Evolutionary conservation across 345 rosid genomes (phyloP).

Genomic region (Gossypium anomalum): DNA sequence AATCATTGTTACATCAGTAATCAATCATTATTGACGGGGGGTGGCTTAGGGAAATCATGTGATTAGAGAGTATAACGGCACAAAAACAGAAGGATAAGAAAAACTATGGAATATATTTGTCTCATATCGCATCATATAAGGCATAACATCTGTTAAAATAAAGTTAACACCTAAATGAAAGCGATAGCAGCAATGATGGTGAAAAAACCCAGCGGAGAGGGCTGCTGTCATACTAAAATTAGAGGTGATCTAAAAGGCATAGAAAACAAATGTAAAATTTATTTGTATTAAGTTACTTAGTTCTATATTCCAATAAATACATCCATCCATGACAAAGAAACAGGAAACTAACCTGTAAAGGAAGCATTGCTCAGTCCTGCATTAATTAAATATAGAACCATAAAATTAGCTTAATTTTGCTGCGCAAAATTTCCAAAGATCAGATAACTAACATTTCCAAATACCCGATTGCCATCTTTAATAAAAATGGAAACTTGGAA

Average conservation of each 20-base stretch:
- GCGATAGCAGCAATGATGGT: not conserved
- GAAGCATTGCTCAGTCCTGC: conserved; percentile 15
- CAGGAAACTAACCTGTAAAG: conserved; percentile 10
- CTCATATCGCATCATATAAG: not conserved
- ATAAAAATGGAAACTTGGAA: not conserved
- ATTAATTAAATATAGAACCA: not conserved
- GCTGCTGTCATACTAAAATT: too few species aligned
- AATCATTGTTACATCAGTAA: not conserved
- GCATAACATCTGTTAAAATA: not conserved
- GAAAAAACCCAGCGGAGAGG: not conserved
- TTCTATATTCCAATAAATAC: not conserved
- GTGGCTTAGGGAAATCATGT: not conserved
- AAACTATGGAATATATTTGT: not conserved
- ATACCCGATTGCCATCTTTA: too few species aligned
- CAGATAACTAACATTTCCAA: not conserved
- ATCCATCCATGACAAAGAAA: not conserved
- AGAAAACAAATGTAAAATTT: not conserved
- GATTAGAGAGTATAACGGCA: not conserved
- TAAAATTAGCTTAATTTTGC: not conserved
- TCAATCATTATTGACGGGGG: not conserved
- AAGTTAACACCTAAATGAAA: not conserved
- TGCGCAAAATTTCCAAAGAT: not conserved
- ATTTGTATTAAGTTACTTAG: too few species aligned
- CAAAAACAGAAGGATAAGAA: not conserved
- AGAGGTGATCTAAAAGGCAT: not conserved